Evolutionary conservation across 805 yeast species (phyloP), one percentile per base, ranked within the genome.

Genomic region (Cyberlindnera americana): DNA sequence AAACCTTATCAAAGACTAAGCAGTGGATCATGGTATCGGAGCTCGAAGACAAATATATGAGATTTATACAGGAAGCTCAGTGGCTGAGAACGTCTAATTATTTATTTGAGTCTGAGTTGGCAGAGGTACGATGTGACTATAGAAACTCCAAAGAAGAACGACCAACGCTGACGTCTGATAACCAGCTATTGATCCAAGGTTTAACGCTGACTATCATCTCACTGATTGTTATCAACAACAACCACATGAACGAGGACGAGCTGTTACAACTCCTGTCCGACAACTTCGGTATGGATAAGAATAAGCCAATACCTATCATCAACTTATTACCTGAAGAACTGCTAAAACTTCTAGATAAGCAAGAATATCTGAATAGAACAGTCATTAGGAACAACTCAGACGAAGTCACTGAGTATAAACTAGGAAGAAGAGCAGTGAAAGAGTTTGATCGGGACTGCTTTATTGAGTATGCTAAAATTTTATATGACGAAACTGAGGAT

Each of bases 201-300:
- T 24, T 60, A 0, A 41, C 49, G 1, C 22, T 57, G 13, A 41
- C 55, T 1, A 37, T 57, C 9, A 18, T 57, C 1, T 46, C 52
- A 16, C 27, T 56, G 6, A 41, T 60, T 5, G 47, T 56, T 4
- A 47, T 60, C 1, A 45, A 49, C 8, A 43, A 47, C 6, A 60
- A 60, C 29, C 58, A 53, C 36, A 47, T 60, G 33, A 69, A 65
- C 31, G 76, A 73, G 37, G 67, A 56, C 9, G 69, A 64, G 43
- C 59, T 74, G 36, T 28, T 72, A 26, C 46, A 62, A 40, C 65
- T 68, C 1, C 58, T 74, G 49, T 49, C 57, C 41, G 56, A 52
- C 16, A 70, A 72, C 15, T 65, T 66, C 26, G 60, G 56, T 3
- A 12, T 60, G 4, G 29, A 31, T 1, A 36, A 14, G n/a, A 41